These are phyloP conservation scores for Arctium minus DNA, from an alignment of 129 eudicot species.

Conservation along the genomic window DNA sequence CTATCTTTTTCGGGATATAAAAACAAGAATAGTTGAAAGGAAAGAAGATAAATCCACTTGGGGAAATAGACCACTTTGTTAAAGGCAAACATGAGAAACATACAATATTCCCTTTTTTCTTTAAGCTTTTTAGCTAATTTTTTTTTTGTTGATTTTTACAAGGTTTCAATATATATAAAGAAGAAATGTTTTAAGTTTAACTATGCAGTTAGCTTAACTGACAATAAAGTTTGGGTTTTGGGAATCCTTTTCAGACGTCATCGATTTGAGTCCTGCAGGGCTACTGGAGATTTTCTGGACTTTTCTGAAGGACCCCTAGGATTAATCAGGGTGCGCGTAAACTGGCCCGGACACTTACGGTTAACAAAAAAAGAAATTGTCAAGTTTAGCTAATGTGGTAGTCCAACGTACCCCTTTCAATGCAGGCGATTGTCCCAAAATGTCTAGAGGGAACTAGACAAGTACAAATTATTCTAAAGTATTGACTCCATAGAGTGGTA, in stretches of 20 bases:
- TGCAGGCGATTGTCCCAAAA: not conserved
- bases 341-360: too few species aligned
- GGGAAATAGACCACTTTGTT: not conserved
- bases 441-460: not conserved
- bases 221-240: too few species aligned
- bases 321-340: too few species aligned
- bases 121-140: not conserved
- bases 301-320: too few species aligned
- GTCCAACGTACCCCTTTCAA: not conserved
- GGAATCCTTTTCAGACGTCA: too few species aligned
- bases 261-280: too few species aligned
- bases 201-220: too few species aligned
- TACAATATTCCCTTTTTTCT: not conserved
- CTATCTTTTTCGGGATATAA: not conserved
- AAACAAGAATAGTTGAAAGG: not conserved
- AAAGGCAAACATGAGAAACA: not conserved
- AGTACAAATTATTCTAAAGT: not conserved
- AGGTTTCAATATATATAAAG: not conserved
- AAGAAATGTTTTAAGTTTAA: too few species aligned
- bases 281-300: too few species aligned
- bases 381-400: not conserved
- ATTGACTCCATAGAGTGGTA: not conserved
- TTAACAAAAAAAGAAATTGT: too few species aligned
- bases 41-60: not conserved
- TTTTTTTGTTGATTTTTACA: not conserved